phyloP scores from a whole-genome alignment of 2,329 filamentous ascomycete genomes.

The Nemania serpens region DNA sequence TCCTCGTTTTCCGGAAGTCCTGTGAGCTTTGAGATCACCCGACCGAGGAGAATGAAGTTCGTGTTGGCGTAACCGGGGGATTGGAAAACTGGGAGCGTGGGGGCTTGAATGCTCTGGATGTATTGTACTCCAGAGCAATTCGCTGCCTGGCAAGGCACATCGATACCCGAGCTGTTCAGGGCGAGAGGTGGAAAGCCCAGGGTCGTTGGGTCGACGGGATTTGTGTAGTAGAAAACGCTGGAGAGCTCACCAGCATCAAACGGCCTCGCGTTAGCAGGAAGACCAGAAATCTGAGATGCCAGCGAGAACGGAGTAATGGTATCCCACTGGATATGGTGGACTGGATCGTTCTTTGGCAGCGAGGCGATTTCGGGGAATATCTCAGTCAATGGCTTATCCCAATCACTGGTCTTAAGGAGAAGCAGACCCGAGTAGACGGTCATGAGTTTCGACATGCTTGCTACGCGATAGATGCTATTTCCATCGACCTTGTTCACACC shows the following conservation, averaged over 20 bases:
- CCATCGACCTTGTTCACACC: conserved; percentile 46
- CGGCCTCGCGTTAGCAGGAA: conserved; percentile 35
- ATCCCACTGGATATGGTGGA: conserved; percentile 40
- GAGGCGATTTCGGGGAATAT: conserved; percentile 40
- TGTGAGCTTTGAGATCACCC: conserved; percentile 31
- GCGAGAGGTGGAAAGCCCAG: conserved; percentile 24
- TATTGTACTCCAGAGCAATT: conserved; percentile 34
- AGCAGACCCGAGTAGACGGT: conserved; percentile 46
- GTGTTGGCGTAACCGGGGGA: conserved; percentile 35
- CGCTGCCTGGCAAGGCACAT: conserved; percentile 4
- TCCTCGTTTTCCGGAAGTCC: conserved; percentile 25
- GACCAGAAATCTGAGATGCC: conserved; percentile 40
- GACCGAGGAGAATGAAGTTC: conserved; percentile 36
- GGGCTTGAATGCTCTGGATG: conserved; percentile 35
- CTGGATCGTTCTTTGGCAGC: conserved; percentile 22
- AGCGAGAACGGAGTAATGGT: conserved; percentile 42
- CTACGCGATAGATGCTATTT: conserved; percentile 50
- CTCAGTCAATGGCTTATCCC: conserved; percentile 41
- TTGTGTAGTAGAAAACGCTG: conserved; percentile 12
- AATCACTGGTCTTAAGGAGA: conserved; percentile 41
- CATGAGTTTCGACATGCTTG: conserved; percentile 47
- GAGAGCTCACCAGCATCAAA: conserved; percentile 27
- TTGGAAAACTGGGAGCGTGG: conserved; percentile 33
- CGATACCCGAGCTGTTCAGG: conserved; percentile 19
- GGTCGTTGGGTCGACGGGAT: conserved; percentile 21